Evolutionary conservation across 169 alveolate genomes (phyloP).

Genomic region (Plasmodium sp.): DNA sequence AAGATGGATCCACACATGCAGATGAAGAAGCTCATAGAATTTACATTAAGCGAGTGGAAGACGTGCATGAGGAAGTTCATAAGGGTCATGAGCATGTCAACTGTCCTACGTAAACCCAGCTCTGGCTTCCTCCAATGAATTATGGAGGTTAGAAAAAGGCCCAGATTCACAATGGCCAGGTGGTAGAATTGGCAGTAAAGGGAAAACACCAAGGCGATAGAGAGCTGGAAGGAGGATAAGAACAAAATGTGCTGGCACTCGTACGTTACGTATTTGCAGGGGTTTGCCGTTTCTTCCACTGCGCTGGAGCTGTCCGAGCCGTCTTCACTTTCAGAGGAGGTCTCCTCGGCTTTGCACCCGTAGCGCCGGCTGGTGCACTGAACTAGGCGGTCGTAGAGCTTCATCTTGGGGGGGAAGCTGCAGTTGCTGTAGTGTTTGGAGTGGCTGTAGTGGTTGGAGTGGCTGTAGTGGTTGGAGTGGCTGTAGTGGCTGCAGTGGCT

Average conservation of each 20-base stretch:
- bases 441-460: no score
- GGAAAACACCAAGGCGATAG: slow-evolving; percentile 11
- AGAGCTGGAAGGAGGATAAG: slow-evolving; percentile 39
- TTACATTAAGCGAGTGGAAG: neutral
- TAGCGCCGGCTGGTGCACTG: neutral
- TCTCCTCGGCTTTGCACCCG: neutral
- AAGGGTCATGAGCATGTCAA: slow-evolving; percentile 3
- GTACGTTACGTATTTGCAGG: slow-evolving; percentile 19
- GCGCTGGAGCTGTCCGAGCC: neutral
- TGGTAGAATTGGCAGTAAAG: slow-evolving; percentile 20
- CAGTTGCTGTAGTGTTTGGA: neutral
- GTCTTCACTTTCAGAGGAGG: neutral
- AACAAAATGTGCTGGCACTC: slow-evolving; percentile 51
- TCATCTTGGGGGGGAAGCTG: neutral
- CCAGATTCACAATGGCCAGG: neutral
- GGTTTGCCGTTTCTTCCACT: neutral
- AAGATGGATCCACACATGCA: neutral
- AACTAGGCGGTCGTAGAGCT: neutral
- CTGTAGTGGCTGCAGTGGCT: neutral
- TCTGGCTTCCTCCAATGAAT: slow-evolving; percentile 62
- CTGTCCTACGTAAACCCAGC: slow-evolving; percentile 2
- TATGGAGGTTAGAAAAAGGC: slow-evolving; percentile 10
- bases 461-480: no score
- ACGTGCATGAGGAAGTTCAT: neutral
- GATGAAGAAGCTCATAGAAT: slow-evolving; percentile 21